phyloP scores from a whole-genome alignment of 768 basidiomycete genomes.

The Favolaschia claudopus region DNA sequence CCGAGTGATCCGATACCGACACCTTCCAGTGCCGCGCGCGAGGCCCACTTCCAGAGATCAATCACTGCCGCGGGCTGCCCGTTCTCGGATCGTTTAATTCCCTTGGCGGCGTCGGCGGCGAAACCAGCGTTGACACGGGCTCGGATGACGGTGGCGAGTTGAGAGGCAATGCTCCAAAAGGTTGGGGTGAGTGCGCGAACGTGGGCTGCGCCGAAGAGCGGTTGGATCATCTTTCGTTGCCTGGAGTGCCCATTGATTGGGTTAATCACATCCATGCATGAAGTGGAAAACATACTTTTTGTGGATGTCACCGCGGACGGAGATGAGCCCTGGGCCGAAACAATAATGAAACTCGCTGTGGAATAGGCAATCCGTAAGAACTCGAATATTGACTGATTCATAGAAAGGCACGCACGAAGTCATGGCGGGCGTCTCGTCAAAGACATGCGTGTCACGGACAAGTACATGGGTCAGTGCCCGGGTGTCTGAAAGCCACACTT shows the following conservation, averaged over 20 bases:
- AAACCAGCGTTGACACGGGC: background rate
- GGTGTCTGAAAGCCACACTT: conserved; percentile 9
- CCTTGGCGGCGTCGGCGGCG: background rate
- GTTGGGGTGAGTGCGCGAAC: conserved; percentile 8
- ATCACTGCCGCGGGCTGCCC: conserved; percentile 1
- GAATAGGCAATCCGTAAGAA: background rate
- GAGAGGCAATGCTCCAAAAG: background rate
- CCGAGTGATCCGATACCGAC: conserved; percentile 3
- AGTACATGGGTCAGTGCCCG: conserved; percentile 7
- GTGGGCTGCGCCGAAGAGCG: conserved; percentile 6
- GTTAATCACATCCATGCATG: background rate
- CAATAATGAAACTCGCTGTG: conserved; percentile 9
- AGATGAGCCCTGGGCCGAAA: conserved; percentile 8
- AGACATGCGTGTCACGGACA: conserved; percentile 5
- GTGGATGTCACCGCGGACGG: conserved; percentile 2
- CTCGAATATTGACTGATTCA: background rate
- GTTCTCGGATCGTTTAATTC: background rate
- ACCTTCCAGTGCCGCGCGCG: conserved; percentile 8
- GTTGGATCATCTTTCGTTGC: conserved; percentile 14
- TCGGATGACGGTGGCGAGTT: background rate
- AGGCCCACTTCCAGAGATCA: conserved; percentile 11
- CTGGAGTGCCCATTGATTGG: background rate
- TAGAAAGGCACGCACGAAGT: conserved; percentile 1
- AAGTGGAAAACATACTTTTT: conserved; percentile 5
- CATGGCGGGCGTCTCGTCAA: conserved; percentile 15